A percentile compares a stretch with the other conserved stretches of the same genome.
Evolutionary conservation across 2,329 filamentous ascomycete species (phyloP).

Genomic region (Dactylellina haptotyla): DNA sequence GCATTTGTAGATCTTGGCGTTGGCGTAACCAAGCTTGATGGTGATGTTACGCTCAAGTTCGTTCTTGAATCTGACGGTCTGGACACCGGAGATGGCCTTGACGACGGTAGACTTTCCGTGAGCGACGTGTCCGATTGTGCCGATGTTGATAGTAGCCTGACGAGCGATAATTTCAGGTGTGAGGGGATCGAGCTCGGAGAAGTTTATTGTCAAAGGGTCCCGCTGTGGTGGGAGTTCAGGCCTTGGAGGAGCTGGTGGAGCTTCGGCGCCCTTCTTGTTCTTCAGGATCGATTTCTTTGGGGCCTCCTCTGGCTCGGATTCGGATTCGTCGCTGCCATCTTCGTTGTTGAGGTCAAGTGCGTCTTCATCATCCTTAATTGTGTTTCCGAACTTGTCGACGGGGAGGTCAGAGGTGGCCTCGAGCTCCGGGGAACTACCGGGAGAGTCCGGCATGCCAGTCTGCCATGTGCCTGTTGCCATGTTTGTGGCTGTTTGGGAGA

Average conservation of each 20-base stretch:
- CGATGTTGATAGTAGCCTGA: constrained; percentile 99
- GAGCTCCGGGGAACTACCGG: constrained; percentile 67
- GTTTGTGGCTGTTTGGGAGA: background rate
- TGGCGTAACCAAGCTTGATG: constrained; percentile 99
- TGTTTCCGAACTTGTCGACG: constrained; percentile 73
- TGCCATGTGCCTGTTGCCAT: constrained; percentile 53
- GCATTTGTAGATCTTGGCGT: constrained; percentile 99
- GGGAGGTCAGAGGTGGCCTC: constrained; percentile 62
- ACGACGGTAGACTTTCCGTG: constrained; percentile 99
- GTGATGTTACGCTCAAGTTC: constrained; percentile 99
- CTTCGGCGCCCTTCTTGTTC: constrained; percentile 78
- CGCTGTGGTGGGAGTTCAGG: constrained; percentile 87
- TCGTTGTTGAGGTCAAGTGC: constrained; percentile 64
- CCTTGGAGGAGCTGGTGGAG: constrained; percentile 64
- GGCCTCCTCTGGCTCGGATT: constrained; percentile 68
- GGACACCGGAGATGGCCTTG: constrained; percentile 98
- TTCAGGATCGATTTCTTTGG: constrained; percentile 81
- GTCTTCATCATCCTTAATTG: constrained; percentile 74
- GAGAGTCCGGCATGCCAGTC: constrained; percentile 61
- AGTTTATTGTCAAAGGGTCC: constrained; percentile 86
- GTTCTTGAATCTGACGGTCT: constrained; percentile 99
- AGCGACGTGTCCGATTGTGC: constrained; percentile 97
- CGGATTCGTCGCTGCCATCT: constrained; percentile 62
- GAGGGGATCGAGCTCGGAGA: constrained; percentile 80
- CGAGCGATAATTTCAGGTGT: constrained; percentile 97